These are phyloP conservation scores for Penicillium sp. DNA, from an alignment of 2,329 filamentous ascomycete species.

Conservation along the genomic window DNA sequence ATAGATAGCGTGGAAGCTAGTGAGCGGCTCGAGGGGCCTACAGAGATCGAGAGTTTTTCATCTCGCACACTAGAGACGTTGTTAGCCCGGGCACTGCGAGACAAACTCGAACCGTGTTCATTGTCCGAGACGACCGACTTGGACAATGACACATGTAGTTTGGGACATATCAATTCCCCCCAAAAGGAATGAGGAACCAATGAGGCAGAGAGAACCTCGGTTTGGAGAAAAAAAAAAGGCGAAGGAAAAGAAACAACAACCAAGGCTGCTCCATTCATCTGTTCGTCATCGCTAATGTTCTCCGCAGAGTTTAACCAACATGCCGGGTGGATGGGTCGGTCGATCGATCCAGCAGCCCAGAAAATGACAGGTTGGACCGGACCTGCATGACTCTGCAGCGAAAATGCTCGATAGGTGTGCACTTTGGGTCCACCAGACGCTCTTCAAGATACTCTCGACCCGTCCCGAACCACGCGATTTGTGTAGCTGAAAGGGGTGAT, in stretches of 20 bases:
- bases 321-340: conserved; percentile 17
- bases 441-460: conserved; percentile 6
- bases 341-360: conserved; percentile 8
- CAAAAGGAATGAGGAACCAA: too few species aligned
- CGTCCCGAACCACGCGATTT: conserved; percentile 12
- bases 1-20: conserved; percentile 16
- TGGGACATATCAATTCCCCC: background rate
- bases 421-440: conserved; percentile 8
- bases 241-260: background rate
- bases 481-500: conserved; percentile 4
- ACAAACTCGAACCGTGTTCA: background rate
- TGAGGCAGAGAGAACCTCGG: background rate
- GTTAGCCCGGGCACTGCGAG: background rate
- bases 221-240: background rate
- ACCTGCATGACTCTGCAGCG: background rate
- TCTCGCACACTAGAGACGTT: background rate
- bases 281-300: conserved; percentile 1
- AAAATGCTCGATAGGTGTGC: conserved; percentile 11
- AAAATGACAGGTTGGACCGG: conserved; percentile 12
- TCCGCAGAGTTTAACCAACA: conserved; percentile 12
- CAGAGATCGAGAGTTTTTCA: background rate
- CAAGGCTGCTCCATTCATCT: background rate
- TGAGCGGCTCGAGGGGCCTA: conserved; percentile 8
- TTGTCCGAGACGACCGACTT: background rate
- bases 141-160: background rate